Evolutionary conservation across 2,329 filamentous ascomycete genomes (phyloP).

Genomic region (Fusarium verticillioides): DNA sequence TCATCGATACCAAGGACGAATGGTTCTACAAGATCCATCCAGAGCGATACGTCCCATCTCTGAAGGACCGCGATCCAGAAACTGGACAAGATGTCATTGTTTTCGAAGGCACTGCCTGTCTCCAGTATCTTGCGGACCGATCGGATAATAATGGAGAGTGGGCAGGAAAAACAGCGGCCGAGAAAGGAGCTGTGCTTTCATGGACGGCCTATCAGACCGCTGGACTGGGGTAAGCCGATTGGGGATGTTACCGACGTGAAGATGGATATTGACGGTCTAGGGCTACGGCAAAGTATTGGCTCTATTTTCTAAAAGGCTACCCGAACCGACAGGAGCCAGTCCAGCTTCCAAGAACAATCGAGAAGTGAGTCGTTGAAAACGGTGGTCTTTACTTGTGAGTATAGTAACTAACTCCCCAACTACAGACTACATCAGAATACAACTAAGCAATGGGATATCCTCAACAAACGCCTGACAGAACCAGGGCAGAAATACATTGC

Average conservation of each 20-base stretch:
- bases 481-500: not conserved
- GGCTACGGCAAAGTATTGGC: not conserved
- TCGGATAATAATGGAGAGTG: not conserved
- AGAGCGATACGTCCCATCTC: not conserved
- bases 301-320: not conserved
- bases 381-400: not conserved
- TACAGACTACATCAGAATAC: not conserved
- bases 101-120: not conserved
- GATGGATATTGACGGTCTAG: not conserved
- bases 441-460: too few species aligned
- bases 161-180: not conserved
- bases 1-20: not conserved
- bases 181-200: not conserved
- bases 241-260: fast-evolving
- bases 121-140: not conserved
- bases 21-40: not conserved
- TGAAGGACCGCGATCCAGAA: not conserved
- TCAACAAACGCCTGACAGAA: too few species aligned
- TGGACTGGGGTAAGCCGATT: not conserved
- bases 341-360: not conserved
- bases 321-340: not conserved
- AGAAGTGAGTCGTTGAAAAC: not conserved
- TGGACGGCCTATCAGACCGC: not conserved
- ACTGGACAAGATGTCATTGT: not conserved
- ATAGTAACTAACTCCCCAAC: not conserved